Percentiles rank a stretch among this genome's conserved stretches.
phyloP scores from a whole-genome alignment of 257 asterid genomes.

The Fraxinus anomala region DNA sequence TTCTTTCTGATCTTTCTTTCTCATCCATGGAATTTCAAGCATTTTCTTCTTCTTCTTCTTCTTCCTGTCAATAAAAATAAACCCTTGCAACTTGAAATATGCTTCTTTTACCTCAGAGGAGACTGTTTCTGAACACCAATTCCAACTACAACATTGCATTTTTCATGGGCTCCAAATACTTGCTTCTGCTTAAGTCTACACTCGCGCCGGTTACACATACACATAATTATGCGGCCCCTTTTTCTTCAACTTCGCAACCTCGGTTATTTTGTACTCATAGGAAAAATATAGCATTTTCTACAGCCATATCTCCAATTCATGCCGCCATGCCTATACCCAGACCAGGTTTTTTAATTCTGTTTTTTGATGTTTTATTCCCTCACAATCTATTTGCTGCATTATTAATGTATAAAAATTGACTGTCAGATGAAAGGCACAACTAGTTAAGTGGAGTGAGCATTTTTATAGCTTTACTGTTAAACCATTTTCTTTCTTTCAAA shows the following conservation, averaged over 20 bases:
- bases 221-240: constrained; percentile 12
- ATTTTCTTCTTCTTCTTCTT: neutral
- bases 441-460: neutral
- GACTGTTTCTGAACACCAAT: constrained; percentile 28
- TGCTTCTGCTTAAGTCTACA: constrained; percentile 39
- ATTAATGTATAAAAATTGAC: neutral
- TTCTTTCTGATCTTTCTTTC: neutral
- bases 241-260: constrained; percentile 16
- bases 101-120: constrained; percentile 42
- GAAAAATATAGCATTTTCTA: constrained; percentile 30
- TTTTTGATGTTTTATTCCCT: neutral
- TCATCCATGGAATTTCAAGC: constrained; percentile 33
- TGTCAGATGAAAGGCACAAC: neutral
- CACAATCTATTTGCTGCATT: neutral
- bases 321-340: constrained; percentile 54
- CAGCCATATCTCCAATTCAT: constrained; percentile 39
- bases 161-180: constrained; percentile 45
- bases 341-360: constrained; percentile 34
- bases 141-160: constrained; percentile 32
- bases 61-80: neutral
- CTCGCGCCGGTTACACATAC: constrained; percentile 24
- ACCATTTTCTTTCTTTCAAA: neutral
- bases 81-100: constrained; percentile 19
- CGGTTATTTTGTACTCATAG: constrained; percentile 12
- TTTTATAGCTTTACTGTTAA: neutral